Base-by-base conservation (phyloP, 129 eudicot species). In the Oenanthe sinensis region DNA sequence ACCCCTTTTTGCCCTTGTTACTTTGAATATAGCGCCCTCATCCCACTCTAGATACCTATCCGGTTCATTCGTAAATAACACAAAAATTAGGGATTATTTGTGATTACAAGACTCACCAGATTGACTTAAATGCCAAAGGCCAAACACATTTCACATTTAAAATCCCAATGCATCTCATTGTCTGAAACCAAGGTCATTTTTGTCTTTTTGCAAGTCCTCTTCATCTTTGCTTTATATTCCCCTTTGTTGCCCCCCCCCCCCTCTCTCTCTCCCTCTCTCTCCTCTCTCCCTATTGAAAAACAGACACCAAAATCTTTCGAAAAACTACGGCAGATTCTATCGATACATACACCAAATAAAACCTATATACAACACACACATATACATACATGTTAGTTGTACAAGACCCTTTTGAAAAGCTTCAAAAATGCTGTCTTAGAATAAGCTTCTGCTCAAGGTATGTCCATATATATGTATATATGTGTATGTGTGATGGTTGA, bases 81-180 rank as follows among this genome's bases (percentile, higher is more conserved):
- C 20, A 28, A 65, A 26, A 19, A 11, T 3, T 0, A 24, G 17
- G 40, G 71, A 40, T 65, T 7, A 0, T 1, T 6, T 7, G 15
- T 11, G 9, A 13, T 2, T 3, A 4, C 7, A 3, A 63, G 5
- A 0, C 8, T 24, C 71, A 63, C 20, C 40, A 28, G 71, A 65
- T 65, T 65, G 40, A 65, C 71, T 65, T 24, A 12, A 65, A 28
- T 30, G 37, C 20, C 71, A 28, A 28, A 4, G 71, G 6, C 39
- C 71, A 28, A 65, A 65, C 3, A 22, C 71, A 30, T 33, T 65
- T 28, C 17, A 28, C 71, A 65, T 65, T 58, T 65, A 65, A 24
- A 28, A 65, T 65, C 71, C 71, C 71, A 65, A 65, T 28, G 71
- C 71, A 65, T 28, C 71, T 28, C 39, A 28, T 30, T 65, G 71